These are phyloP conservation scores for Oryza punctata DNA, from an alignment of 176 grass and related monocot genomes.

Conservation along the genomic window DNA sequence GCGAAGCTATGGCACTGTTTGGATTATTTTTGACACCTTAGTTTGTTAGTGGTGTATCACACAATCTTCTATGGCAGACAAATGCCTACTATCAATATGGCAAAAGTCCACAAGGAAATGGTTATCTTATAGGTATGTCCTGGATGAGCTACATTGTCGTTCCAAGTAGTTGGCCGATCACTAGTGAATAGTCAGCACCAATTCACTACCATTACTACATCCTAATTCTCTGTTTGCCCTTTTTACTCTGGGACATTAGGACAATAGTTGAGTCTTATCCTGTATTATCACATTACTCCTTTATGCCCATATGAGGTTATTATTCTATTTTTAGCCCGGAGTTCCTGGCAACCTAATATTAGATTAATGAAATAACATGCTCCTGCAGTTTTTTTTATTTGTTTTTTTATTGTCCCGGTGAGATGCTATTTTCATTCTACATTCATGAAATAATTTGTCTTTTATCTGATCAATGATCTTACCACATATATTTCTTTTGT, in stretches of 20 bases:
- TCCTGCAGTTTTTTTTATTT: neutral
- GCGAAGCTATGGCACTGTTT: neutral
- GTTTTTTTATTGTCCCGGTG: neutral
- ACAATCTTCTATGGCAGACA: neutral
- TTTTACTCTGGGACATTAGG: neutral
- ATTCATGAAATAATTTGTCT: neutral
- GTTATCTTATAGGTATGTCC: neutral
- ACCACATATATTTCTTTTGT: neutral
- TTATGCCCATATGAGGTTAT: neutral
- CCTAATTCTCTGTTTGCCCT: neutral
- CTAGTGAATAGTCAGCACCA: neutral
- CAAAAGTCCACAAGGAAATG: neutral
- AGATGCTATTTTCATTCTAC: slow-evolving; percentile 1
- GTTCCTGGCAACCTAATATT: neutral
- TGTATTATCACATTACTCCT: neutral
- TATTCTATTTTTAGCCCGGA: neutral
- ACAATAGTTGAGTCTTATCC: neutral
- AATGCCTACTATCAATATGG: neutral
- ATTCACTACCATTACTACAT: neutral
- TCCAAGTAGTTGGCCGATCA: neutral
- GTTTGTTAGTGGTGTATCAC: neutral
- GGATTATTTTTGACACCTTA: neutral
- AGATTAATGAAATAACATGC: neutral
- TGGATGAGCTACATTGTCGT: neutral
- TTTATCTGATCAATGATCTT: slow-evolving; percentile 5